phyloP scores from a whole-genome alignment of 768 basidiomycete species.

The Dioszegia hungarica region DNA sequence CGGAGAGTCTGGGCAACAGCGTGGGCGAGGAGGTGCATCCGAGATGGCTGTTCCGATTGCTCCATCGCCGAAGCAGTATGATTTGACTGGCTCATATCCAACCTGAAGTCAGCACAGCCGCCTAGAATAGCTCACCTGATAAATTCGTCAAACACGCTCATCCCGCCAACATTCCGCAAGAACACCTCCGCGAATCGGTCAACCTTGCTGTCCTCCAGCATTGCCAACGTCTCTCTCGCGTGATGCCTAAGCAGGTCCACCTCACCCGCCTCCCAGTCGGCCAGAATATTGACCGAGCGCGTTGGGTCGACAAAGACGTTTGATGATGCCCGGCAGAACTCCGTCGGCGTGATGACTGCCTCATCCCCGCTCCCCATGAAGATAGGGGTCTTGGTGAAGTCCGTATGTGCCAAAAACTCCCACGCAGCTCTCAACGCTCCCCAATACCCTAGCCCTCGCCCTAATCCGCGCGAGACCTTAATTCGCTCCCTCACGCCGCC shows the following conservation, averaged over 20 bases:
- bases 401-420: conserved; percentile 74
- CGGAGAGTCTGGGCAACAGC: conserved; percentile 49
- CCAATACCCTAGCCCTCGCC: conserved; percentile 79
- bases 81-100: conserved; percentile 29
- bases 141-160: conserved; percentile 60
- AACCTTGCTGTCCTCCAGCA: conserved; percentile 53
- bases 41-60: conserved; percentile 25
- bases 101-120: conserved; percentile 21
- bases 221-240: conserved; percentile 66
- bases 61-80: conserved; percentile 3
- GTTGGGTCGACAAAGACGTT: conserved; percentile 73
- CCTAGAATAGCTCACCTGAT: conserved; percentile 20
- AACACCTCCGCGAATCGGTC: conserved; percentile 71
- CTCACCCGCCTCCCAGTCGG: conserved; percentile 69
- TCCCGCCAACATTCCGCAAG: conserved; percentile 55
- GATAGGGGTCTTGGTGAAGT: conserved; percentile 53
- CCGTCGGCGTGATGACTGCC: conserved; percentile 1
- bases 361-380: conserved; percentile 9
- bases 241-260: conserved; percentile 74
- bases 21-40: conserved; percentile 24
- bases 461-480: conserved; percentile 59
- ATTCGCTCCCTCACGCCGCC: conserved; percentile 35
- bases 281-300: conserved; percentile 70
- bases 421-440: conserved; percentile 80
- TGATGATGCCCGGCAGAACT: conserved; percentile 35